Base-by-base conservation (phyloP, 495 filamentous ascomycete species). In the Oidiodendron maius region DNA sequence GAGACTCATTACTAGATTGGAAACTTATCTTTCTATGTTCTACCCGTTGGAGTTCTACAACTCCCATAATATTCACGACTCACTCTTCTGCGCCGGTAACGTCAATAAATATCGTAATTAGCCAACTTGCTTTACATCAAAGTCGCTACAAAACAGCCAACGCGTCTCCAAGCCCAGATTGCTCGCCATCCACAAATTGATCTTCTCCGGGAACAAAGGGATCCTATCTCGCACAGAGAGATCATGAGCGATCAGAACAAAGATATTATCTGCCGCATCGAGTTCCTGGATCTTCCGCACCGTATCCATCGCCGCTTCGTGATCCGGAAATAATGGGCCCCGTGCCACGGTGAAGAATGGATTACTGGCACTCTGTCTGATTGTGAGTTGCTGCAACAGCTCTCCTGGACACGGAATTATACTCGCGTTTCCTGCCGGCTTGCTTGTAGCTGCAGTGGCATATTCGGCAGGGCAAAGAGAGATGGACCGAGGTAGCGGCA, bases 91-190 rank as follows among this genome's bases (percentile, higher is more conserved):
- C n/a, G n/a, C n/a, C n/a, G n/a, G n/a, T n/a, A n/a, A n/a, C n/a
- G n/a, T n/a, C n/a, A n/a, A n/a, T n/a, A n/a, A n/a, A n/a, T n/a
- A n/a, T n/a, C n/a, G n/a, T n/a, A n/a, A n/a, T n/a, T n/a, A n/a
- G n/a, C n/a, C n/a, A n/a, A n/a, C n/a, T n/a, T n/a, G n/a, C n/a
- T n/a, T n/a, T n/a, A n/a, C n/a, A n/a, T n/a, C 67, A 57, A 80
- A 81, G 46, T 82, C 75, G 20, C 63, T 67, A 42, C 83, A 54
- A 57, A 83, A 83, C 46, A 62, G 48, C 80, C 79, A 83, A 15
- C 65, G 53, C 3, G 55, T 58, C 46, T 72, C 61, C 41, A 67
- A 47, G n/a, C 66, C 66, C 63, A 44, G 61, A 50, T 49, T 23
- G 8, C 26, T 42, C 20, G 22, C 17, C 40, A 58, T 62, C 66